Evolutionary conservation across 371 early-diverging fungal species (phyloP).

Genomic region (Zopfochytrium polystomum): DNA sequence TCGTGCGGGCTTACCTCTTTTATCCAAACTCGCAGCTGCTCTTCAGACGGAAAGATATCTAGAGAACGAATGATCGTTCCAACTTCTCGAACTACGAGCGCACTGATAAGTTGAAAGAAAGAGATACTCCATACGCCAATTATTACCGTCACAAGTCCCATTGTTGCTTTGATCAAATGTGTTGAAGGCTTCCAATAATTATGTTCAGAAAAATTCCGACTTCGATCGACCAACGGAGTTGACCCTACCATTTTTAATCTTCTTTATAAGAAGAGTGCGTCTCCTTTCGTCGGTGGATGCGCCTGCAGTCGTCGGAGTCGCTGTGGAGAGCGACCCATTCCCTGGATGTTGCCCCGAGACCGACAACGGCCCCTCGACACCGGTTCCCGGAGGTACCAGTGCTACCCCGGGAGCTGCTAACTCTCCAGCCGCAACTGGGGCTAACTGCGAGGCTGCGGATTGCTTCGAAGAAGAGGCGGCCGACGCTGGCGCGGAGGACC

Average conservation of each 20-base stretch:
- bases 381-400: no score
- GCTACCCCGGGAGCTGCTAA: no score
- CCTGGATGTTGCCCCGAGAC: no score
- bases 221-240: no score
- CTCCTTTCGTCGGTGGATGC: neutral
- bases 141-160: conserved; percentile 42
- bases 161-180: conserved; percentile 46
- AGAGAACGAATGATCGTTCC: conserved; percentile 47
- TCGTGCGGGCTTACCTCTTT: conserved; percentile 27
- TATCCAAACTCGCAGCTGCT: conserved; percentile 40
- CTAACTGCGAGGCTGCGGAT: no score
- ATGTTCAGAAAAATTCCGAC: neutral
- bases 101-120: no score
- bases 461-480: no score
- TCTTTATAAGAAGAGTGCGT: neutral
- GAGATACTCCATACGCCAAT: neutral
- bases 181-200: conserved; percentile 35
- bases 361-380: no score
- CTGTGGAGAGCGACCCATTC: no score
- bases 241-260: neutral
- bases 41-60: conserved; percentile 41
- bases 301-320: no score
- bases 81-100: conserved; percentile 46
- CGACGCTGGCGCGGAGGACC: no score
- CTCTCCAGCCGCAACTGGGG: no score